phyloP scores from a whole-genome alignment of 2,329 filamentous ascomycete genomes.

The Chalaropsis ovoidea region DNA sequence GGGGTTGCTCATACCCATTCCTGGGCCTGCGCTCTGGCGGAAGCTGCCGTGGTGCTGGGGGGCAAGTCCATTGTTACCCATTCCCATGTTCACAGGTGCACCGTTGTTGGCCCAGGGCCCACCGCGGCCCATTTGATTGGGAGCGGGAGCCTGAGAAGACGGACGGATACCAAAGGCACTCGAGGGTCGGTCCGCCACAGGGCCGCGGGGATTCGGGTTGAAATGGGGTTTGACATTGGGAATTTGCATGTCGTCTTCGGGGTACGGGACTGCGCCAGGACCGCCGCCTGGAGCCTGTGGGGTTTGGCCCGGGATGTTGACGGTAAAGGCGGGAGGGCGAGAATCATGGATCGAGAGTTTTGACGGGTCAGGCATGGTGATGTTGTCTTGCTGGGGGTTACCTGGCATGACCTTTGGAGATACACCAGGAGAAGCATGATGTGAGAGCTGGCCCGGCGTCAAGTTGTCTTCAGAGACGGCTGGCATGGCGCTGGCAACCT shows the following conservation, averaged over 20 bases:
- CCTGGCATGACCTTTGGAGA: constrained; percentile 28
- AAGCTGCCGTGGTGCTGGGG: constrained; percentile 20
- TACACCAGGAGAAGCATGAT: constrained; percentile 25
- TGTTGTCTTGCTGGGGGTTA: constrained; percentile 24
- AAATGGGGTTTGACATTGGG: constrained; percentile 35
- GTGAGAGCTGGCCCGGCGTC: constrained; percentile 27
- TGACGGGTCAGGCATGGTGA: constrained; percentile 35
- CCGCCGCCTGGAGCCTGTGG: constrained; percentile 24
- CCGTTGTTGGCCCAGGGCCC: constrained; percentile 20
- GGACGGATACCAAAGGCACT: constrained; percentile 48
- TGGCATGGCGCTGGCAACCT: constrained; percentile 36
- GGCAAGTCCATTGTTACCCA: constrained; percentile 12
- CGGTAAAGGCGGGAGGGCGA: constrained; percentile 42
- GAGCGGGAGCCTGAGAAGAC: constrained; percentile 28
- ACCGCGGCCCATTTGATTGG: constrained; percentile 23
- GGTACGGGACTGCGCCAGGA: constrained; percentile 45
- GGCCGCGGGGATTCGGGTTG: constrained; percentile 41
- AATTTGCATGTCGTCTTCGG: constrained; percentile 40
- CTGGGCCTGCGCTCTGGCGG: constrained; percentile 23
- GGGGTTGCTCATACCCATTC: constrained; percentile 17
- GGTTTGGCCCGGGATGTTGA: constrained; percentile 38
- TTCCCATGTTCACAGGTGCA: constrained; percentile 7
- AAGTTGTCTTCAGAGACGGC: constrained; percentile 39
- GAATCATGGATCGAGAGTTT: constrained; percentile 29
- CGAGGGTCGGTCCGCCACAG: constrained; percentile 40